Conservation (phyloP, 345 rosid genomes). For the Pistacia atlantica region DNA sequence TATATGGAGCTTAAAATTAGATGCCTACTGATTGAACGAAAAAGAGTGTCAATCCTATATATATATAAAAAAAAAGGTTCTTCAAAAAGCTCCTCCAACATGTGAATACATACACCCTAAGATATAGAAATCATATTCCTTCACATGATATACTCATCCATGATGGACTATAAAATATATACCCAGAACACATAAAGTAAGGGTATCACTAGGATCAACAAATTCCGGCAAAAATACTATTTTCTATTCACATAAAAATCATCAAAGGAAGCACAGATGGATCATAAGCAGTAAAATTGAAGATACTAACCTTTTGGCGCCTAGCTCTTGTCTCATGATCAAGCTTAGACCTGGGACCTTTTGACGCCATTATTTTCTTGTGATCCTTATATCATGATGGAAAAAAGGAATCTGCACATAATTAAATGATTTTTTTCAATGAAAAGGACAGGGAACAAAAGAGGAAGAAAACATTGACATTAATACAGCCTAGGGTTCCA, state of each 20-base stretch:
- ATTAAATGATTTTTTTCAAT: neutral
- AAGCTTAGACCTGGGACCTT: constrained; percentile 69
- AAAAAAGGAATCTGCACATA: constrained; percentile 14
- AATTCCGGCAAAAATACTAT: neutral
- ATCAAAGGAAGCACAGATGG: neutral
- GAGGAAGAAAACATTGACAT: neutral
- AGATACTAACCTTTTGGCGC: constrained; percentile 72
- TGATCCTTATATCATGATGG: constrained; percentile 24
- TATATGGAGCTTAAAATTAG: neutral
- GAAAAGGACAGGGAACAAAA: neutral
- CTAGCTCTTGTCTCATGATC: constrained; percentile 85
- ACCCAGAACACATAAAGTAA: neutral
- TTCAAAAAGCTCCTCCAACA: neutral
- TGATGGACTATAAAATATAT: neutral
- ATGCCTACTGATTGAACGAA: neutral
- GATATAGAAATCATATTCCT: neutral
- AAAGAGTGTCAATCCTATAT: neutral
- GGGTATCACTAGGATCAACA: neutral
- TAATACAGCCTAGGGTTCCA: neutral
- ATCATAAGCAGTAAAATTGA: neutral
- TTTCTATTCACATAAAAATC: no score
- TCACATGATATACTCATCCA: neutral
- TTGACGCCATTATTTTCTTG: constrained; percentile 58
- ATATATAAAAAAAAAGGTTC: neutral
- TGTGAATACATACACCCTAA: neutral